These are phyloP conservation scores for Chrysopogon serrulatus DNA, from an alignment of 176 grass and related monocot species.

Conservation along the genomic window DNA sequence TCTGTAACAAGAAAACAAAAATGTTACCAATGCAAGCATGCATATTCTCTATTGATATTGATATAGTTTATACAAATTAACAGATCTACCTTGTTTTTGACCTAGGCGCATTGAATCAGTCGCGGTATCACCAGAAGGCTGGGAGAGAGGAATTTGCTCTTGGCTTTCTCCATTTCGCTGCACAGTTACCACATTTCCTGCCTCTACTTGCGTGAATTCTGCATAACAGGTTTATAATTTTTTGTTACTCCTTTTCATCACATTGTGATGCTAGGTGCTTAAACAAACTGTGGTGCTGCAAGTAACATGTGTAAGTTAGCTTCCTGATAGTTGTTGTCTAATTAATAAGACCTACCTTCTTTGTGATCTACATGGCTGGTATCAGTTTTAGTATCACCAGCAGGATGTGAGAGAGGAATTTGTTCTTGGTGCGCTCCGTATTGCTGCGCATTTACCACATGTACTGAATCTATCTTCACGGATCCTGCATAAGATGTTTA, in stretches of 20 bases:
- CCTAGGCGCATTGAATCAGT: neutral
- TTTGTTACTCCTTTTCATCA: slow-evolving; percentile 9
- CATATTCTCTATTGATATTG: neutral
- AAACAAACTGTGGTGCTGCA: neutral
- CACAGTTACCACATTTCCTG: neutral
- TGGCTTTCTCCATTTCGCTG: neutral
- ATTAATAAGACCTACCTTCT: neutral
- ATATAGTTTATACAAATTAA: neutral
- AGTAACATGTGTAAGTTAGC: neutral
- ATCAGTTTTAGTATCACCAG: neutral
- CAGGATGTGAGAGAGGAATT: neutral
- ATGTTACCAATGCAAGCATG: neutral
- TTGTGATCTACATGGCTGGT: neutral
- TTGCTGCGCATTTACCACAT: neutral
- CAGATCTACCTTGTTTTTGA: slow-evolving; percentile 8
- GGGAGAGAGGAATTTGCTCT: neutral
- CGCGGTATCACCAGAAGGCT: neutral
- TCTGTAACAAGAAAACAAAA: neutral
- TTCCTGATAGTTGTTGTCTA: neutral
- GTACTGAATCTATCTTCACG: neutral
- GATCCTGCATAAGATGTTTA: slow-evolving; percentile 15
- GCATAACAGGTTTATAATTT: neutral
- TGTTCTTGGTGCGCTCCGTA: neutral
- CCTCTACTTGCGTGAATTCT: neutral
- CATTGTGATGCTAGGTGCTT: neutral